Evolutionary conservation across 805 yeast species (phyloP).

Genomic region (Nakazawaea anatomiae): DNA sequence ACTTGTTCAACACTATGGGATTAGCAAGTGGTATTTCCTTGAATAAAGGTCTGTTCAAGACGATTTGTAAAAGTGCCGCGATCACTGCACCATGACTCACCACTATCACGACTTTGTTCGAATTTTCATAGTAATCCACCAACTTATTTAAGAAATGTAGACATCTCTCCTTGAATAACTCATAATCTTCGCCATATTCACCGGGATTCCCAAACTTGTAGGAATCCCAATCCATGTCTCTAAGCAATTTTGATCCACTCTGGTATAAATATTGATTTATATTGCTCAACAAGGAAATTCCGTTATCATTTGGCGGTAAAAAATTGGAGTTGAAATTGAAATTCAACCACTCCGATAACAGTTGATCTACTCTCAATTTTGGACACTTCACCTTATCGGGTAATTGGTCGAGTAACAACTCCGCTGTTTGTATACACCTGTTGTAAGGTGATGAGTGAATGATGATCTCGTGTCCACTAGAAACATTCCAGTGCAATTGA

Average conservation of each 20-base stretch:
- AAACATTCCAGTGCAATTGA: slow-evolving; percentile 15
- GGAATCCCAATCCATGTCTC: slow-evolving; percentile 26
- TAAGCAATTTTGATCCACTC: slow-evolving; percentile 15
- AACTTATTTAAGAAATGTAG: slow-evolving; percentile 27
- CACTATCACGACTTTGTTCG: slow-evolving; percentile 26
- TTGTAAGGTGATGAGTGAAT: slow-evolving; percentile 38
- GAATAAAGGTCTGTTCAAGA: slow-evolving; percentile 30
- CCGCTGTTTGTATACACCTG: slow-evolving; percentile 37
- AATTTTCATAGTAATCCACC: slow-evolving; percentile 25
- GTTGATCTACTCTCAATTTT: slow-evolving; percentile 33
- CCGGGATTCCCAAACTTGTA: slow-evolving; percentile 36
- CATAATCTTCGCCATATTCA: slow-evolving; percentile 34
- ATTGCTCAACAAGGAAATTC: slow-evolving; percentile 31
- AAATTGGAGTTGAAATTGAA: slow-evolving; percentile 31
- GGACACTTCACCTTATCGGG: slow-evolving; percentile 8
- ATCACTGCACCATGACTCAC: slow-evolving; percentile 41
- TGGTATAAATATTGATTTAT: slow-evolving; percentile 31
- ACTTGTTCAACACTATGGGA: slow-evolving; percentile 16
- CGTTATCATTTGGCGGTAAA: slow-evolving; percentile 40
- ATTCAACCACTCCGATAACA: slow-evolving; percentile 37
- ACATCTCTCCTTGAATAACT: slow-evolving; percentile 29
- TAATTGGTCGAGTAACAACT: slow-evolving; percentile 17
- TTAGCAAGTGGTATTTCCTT: slow-evolving; percentile 33
- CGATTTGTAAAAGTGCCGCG: slow-evolving; percentile 30
- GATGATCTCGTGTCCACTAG: slow-evolving; percentile 15